Evolutionary conservation across 2,329 filamentous ascomycete genomes (phyloP), one percentile per base, ranked within the genome.

Genomic region (Fusarium equiseti): DNA sequence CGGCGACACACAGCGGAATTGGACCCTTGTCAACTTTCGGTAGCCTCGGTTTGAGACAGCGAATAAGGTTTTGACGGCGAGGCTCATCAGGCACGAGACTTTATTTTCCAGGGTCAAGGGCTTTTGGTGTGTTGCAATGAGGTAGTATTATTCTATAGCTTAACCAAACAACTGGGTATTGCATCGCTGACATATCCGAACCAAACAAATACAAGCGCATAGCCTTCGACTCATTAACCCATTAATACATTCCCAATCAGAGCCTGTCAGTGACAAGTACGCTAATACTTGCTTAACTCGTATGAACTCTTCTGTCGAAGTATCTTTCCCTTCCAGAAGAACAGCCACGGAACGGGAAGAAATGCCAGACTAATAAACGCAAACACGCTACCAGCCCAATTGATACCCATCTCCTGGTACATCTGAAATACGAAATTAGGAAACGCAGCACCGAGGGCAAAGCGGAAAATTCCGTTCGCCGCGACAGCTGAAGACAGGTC

Each of bases 161-260:
- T 51, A 64, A 63, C 45, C 62, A 51, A 35, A 26, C 40, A 20
- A 24, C 20, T 42, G 62, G 52, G 62, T 65, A 63, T 42, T 35
- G 10, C 24, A 20, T 42, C 50, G n/a, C 18, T 29, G 9, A 42
- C 7, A 27, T 22, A 27, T 52, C 35, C 35, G 50, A 4, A 27
- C 50, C 50, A 53, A 53, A 29, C 32, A 53, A 48, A 48, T 8
- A 18, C 18, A 53, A 18, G 24, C 32, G 15, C 24, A 29, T 10
- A 18, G 22, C 13, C 16, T 42, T 8, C 5, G 8, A 12, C 24
- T 26, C 38, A 27, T 53, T 15, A 59, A 27, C 6, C 11, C 26
- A 5, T 26, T 10, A 24, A 24, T 10, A 27, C 1, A 2, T 27
- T 1, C 24, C 22, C 31, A 12, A 26, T n/a, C 7, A 40, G n/a